Conservation (phyloP, 345 rosid species). For the Ceriops zippeliana region DNA sequence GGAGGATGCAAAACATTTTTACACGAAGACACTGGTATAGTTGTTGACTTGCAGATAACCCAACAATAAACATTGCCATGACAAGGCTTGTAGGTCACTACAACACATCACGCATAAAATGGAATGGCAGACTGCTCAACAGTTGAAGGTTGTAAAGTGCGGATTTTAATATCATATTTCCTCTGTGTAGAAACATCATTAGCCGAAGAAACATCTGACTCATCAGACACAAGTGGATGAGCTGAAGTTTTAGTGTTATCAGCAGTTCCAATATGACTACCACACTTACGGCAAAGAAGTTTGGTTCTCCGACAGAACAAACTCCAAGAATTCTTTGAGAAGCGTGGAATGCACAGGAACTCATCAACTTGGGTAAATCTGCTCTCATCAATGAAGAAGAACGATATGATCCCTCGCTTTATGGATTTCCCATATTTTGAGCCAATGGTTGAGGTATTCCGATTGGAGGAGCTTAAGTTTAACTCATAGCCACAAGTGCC, state of each 20-base stretch:
- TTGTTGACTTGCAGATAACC: neutral
- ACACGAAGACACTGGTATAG: slow-evolving; percentile 10
- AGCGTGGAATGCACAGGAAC: slow-evolving; percentile 74
- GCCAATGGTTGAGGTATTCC: slow-evolving; percentile 78
- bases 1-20: slow-evolving; percentile 16
- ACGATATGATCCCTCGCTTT: slow-evolving; percentile 86
- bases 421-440: slow-evolving; percentile 89
- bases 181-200: slow-evolving; percentile 31
- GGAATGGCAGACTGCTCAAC: slow-evolving; percentile 38
- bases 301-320: slow-evolving; percentile 67
- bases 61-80: slow-evolving; percentile 3
- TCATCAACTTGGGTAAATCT: slow-evolving; percentile 84
- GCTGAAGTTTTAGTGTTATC: slow-evolving; percentile 44
- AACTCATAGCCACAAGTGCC: slow-evolving; percentile 91
- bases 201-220: slow-evolving; percentile 41
- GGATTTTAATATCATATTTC: slow-evolving; percentile 71
- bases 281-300: slow-evolving; percentile 92
- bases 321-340: slow-evolving; percentile 60
- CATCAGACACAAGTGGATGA: slow-evolving; percentile 44
- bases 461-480: slow-evolving; percentile 79
- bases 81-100: neutral
- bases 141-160: slow-evolving; percentile 82
- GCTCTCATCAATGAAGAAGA: slow-evolving; percentile 69
- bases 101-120: slow-evolving; percentile 26
- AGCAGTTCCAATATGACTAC: slow-evolving; percentile 67